Evolutionary conservation across 1,284 basidiomycete species (phyloP).

Genomic region (Ustilago esculenta): DNA sequence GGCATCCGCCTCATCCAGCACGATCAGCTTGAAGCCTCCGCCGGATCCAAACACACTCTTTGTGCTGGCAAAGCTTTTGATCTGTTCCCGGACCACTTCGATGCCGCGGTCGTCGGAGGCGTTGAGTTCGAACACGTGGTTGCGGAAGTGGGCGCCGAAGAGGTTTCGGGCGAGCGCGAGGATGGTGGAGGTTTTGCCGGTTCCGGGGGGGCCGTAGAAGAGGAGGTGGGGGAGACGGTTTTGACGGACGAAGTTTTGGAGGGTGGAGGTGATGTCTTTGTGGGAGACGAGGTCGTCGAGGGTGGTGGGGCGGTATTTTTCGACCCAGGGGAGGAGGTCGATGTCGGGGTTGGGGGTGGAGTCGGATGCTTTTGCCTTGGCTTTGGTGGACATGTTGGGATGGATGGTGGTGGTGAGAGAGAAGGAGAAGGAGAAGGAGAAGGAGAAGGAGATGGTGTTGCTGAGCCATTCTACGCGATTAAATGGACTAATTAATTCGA

Average conservation of each 20-base stretch:
- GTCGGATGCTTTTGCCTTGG: conserved; percentile 35
- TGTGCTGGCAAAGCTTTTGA: conserved; percentile 97
- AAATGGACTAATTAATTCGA: no score
- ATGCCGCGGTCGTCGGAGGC: conserved; percentile 98
- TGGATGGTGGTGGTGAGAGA: neutral
- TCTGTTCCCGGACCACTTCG: conserved; percentile 97
- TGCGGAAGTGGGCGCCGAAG: conserved; percentile 82
- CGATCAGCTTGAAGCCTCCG: conserved; percentile 85
- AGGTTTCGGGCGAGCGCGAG: conserved; percentile 93
- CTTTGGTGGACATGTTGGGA: conserved; percentile 7
- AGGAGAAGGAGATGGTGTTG: neutral
- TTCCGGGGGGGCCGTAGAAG: conserved; percentile 96
- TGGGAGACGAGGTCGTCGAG: conserved; percentile 65
- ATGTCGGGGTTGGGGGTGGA: conserved; percentile 15
- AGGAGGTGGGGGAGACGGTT: conserved; percentile 92
- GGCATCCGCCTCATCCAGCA: conserved; percentile 99
- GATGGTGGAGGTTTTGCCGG: conserved; percentile 97
- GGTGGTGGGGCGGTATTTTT: conserved; percentile 64
- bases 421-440: neutral
- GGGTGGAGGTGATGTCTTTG: conserved; percentile 63
- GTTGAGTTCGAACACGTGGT: conserved; percentile 96
- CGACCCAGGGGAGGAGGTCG: conserved; percentile 60
- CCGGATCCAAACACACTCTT: conserved; percentile 77
- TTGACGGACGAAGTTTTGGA: conserved; percentile 86
- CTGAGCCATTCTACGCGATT: conserved; percentile 26